These are phyloP conservation scores for Aspergillaceae sp. DNA, from an alignment of 2,329 filamentous ascomycete genomes.

Conservation along the genomic window DNA sequence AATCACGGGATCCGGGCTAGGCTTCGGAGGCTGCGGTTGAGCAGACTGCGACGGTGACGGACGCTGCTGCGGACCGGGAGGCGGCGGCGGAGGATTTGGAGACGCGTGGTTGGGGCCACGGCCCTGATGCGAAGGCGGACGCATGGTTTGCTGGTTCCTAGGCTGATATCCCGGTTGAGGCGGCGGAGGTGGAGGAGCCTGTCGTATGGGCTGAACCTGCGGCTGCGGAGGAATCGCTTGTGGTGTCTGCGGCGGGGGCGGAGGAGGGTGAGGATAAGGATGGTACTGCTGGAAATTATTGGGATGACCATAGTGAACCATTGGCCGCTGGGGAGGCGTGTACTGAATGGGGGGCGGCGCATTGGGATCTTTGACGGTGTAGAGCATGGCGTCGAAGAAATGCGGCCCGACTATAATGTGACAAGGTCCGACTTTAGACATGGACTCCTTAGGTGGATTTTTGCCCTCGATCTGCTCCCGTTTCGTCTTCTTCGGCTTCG, in stretches of 20 bases:
- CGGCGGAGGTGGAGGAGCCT: conserved; percentile 2
- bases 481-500: conserved; percentile 50
- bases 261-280: conserved; percentile 25
- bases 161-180: conserved; percentile 19
- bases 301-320: conserved; percentile 35
- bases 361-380: conserved; percentile 45
- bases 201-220: not conserved
- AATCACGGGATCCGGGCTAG: conserved; percentile 43
- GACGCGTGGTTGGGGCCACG: conserved; percentile 9
- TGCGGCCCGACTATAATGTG: conserved; percentile 56
- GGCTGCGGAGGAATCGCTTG: not conserved
- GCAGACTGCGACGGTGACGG: conserved; percentile 21
- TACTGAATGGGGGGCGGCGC: conserved; percentile 31
- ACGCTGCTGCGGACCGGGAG: conserved; percentile 18
- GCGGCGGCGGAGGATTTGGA: conserved; percentile 16
- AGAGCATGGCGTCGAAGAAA: conserved; percentile 52
- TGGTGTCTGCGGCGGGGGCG: conserved; percentile 1
- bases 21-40: conserved; percentile 32
- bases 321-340: conserved; percentile 31
- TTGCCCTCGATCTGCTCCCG: conserved; percentile 38
- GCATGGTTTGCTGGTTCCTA: conserved; percentile 11
- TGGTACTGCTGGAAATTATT: conserved; percentile 36
- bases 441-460: conserved; percentile 45
- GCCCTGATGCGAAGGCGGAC: conserved; percentile 11
- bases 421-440: conserved; percentile 49